Evolutionary conservation across 2,329 filamentous ascomycete species (phyloP), one percentile per base, ranked within the genome.

Genomic region (Penicillium sp.): DNA sequence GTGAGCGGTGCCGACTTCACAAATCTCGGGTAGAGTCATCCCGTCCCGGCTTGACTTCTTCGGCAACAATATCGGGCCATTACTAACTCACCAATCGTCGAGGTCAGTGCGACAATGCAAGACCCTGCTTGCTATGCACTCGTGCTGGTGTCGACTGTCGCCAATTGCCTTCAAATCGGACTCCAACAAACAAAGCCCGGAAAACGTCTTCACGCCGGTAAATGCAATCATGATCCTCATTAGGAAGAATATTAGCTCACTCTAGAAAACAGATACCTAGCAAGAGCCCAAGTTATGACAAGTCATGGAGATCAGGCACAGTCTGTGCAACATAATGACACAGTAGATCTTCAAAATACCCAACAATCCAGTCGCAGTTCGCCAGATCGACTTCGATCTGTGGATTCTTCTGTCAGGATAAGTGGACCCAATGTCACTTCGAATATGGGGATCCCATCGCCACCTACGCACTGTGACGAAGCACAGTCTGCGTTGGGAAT

Each of bases 401-500:
- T 16, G 14, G 18, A 45, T 29, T 31, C 42, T 10, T 16, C 42
- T 21, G 21, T 10, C 3, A 31, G 42, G 28, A 31, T 31, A 31
- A 21, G 10, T 21, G n/a, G 8, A 14, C n/a, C 24, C 11, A 16
- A 31, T 6, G 8, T 24, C 4, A 8, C 14, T 29, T 10, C 26
- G n/a, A 31, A 14, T n/a, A 45, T 31, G 42, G 42, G 42, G 7
- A 45, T 45, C 9, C 28, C 21, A 10, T 45, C 42, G 9, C 42
- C 42, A 10, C 24, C 24, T 14, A 6, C 16, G 6, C 24, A 63
- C 26, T 68, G 59, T 8, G 62, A 61, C 6, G 69, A 72, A 55
- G 66, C 66, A 3, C 67, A 74, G 31, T 75, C 71, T 6, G 70
- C 71, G 0, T 66, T 74, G 56, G 69, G 68, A 8, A 71, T 74